phyloP scores from a whole-genome alignment of 73 alveolate genomes.

The Paramecium biaurelia region DNA sequence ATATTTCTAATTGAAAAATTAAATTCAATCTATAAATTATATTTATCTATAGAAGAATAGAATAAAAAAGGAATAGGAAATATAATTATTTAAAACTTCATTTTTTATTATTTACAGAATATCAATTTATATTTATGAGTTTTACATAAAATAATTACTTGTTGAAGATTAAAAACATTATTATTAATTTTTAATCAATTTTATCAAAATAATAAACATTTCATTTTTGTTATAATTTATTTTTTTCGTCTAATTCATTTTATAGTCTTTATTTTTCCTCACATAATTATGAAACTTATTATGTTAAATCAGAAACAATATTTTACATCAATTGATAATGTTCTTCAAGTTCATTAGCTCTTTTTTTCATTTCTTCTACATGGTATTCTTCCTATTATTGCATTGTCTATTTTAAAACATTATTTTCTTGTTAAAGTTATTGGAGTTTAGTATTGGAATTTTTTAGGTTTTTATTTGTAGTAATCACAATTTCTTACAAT shows the following conservation, averaged over 20 bases:
- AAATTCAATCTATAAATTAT: too few relatives aligned
- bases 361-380: slow-evolving; percentile 47
- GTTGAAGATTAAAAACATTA: background rate
- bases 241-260: slow-evolving; percentile 19
- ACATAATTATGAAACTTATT: slow-evolving; percentile 38
- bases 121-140: too few relatives aligned
- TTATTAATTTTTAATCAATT: background rate
- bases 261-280: background rate
- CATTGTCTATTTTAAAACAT: background rate
- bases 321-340: slow-evolving; percentile 21
- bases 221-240: background rate
- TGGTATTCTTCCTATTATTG: slow-evolving; percentile 29
- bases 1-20: too few relatives aligned
- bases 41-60: background rate
- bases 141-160: background rate
- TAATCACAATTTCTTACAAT: slow-evolving; percentile 13
- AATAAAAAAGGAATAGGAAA: background rate
- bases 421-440: background rate
- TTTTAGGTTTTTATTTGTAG: slow-evolving; percentile 4
- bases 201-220: background rate
- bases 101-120: too few relatives aligned
- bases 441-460: background rate
- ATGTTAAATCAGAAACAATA: slow-evolving; percentile 27
- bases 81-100: too few relatives aligned
- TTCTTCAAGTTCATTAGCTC: slow-evolving; percentile 19